Evolutionary conservation across 164 flowering plant genomes (phyloP).

Genomic region (Platanus orientalis): DNA sequence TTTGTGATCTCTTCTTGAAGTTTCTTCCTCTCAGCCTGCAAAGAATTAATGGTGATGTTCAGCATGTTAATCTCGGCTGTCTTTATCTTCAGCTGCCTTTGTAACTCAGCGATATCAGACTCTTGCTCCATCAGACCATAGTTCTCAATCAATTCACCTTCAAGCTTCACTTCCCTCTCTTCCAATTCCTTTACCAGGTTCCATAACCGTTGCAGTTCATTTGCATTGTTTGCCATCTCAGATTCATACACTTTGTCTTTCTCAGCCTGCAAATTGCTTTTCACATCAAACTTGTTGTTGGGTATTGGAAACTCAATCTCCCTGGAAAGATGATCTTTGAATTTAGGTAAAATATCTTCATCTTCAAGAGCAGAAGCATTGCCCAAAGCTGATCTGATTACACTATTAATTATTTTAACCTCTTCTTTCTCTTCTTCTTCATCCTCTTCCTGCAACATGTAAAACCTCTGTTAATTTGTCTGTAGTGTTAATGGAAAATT

Average conservation of each 20-base stretch:
- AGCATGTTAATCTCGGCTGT: conserved; percentile 81
- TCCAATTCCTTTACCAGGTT: conserved; percentile 80
- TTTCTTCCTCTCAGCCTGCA: conserved; percentile 87
- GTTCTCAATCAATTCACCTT: conserved; percentile 91
- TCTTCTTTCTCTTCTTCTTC: conserved; percentile 81
- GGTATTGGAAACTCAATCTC: conserved; percentile 72
- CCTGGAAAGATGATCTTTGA: conserved; percentile 71
- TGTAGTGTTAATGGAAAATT: background rate
- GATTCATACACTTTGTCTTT: conserved; percentile 54
- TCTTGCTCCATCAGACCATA: conserved; percentile 93
- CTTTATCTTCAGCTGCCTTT: conserved; percentile 88
- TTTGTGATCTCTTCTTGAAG: conserved; percentile 69
- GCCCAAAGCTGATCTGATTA: conserved; percentile 41
- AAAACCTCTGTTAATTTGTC: background rate
- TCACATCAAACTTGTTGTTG: conserved; percentile 34
- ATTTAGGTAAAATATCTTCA: conserved; percentile 69
- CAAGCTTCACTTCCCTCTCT: conserved; percentile 88
- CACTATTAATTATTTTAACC: conserved; percentile 75
- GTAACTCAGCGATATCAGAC: conserved; percentile 61
- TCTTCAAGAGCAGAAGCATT: conserved; percentile 38
- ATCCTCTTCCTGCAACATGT: conserved; percentile 26
- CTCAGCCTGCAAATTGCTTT: conserved; percentile 27
- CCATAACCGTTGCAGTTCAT: conserved; percentile 64
- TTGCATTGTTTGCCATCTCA: conserved; percentile 73
- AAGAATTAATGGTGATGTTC: conserved; percentile 69